Evolutionary conservation across 2,329 filamentous ascomycete species (phyloP).

Genomic region (Trichoderma citrinoviride): DNA sequence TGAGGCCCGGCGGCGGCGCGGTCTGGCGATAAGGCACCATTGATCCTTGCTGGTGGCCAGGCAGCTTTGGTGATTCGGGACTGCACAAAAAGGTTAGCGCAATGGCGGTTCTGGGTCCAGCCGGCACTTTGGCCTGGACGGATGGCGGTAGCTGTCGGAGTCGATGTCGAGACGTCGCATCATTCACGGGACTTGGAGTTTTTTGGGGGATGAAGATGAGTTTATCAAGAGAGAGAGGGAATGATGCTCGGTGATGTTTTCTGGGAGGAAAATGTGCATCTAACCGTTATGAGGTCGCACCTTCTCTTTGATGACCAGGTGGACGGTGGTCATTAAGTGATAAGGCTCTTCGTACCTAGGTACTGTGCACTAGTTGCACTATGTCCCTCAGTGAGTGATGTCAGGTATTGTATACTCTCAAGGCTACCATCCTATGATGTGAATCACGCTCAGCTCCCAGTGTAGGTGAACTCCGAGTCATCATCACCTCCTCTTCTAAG

Average conservation of each 20-base stretch:
- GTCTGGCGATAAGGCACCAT: slow-evolving; percentile 24
- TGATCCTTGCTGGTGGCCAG: slow-evolving; percentile 23
- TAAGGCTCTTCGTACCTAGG: too few species aligned
- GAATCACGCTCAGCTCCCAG: too few species aligned
- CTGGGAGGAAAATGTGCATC: too few species aligned
- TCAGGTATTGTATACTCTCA: too few species aligned
- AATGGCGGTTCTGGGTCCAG: neutral
- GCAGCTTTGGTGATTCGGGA: neutral
- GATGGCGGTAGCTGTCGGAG: slow-evolving; percentile 6
- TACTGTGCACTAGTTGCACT: too few species aligned
- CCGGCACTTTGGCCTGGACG: neutral
- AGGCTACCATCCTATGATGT: too few species aligned
- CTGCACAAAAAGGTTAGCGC: neutral
- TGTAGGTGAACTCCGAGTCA: too few species aligned
- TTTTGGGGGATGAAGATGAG: neutral
- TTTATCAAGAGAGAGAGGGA: neutral
- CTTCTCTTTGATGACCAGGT: too few species aligned
- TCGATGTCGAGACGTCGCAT: neutral
- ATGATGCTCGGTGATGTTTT: neutral
- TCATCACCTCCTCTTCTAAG: too few species aligned
- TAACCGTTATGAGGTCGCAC: too few species aligned
- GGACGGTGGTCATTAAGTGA: too few species aligned
- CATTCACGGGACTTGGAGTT: neutral
- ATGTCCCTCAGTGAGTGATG: too few species aligned
- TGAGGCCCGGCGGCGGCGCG: neutral